Evolutionary conservation across 257 asterid species (phyloP).

Genomic region (Phtheirospermum japonicum): DNA sequence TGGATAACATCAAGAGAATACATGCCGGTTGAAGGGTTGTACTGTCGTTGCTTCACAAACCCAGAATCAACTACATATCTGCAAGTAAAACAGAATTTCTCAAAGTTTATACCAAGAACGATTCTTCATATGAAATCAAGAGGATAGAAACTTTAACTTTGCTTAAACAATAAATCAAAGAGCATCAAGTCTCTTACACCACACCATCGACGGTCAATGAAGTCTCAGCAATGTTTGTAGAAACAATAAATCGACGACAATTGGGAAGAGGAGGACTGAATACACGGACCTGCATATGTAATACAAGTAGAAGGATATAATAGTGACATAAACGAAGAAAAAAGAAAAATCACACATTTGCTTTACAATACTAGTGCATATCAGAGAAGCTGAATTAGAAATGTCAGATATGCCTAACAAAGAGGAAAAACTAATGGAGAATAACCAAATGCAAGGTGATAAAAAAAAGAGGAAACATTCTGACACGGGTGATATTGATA

Average conservation of each 20-base stretch:
- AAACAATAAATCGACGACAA: constrained; percentile 86
- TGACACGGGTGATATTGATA: not conserved
- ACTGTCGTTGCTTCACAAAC: constrained; percentile 92
- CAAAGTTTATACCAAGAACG: constrained; percentile 12
- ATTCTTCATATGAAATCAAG: constrained; percentile 7
- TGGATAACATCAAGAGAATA: constrained; percentile 90
- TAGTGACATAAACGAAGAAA: constrained; percentile 15
- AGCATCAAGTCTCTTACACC: constrained; percentile 61
- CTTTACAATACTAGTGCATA: constrained; percentile 5
- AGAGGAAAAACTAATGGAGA: not conserved
- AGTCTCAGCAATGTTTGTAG: constrained; percentile 98
- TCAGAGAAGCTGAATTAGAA: constrained; percentile 18
- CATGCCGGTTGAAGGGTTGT: constrained; percentile 96
- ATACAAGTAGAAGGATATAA: constrained; percentile 25
- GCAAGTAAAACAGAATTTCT: constrained; percentile 27
- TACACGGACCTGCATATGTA: constrained; percentile 76
- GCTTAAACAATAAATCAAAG: constrained; percentile 8
- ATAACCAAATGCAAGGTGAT: not conserved
- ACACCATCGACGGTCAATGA: constrained; percentile 99
- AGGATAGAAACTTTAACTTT: not conserved
- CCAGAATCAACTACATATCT: constrained; percentile 96
- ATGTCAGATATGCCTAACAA: not conserved
- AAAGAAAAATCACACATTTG: constrained; percentile 2
- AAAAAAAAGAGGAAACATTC: not conserved
- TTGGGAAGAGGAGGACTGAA: constrained; percentile 79